Percentiles rank a stretch among this genome's conserved stretches.
Conservation (phyloP, 441 rosid species). For the Gossypium schwendimanii region DNA sequence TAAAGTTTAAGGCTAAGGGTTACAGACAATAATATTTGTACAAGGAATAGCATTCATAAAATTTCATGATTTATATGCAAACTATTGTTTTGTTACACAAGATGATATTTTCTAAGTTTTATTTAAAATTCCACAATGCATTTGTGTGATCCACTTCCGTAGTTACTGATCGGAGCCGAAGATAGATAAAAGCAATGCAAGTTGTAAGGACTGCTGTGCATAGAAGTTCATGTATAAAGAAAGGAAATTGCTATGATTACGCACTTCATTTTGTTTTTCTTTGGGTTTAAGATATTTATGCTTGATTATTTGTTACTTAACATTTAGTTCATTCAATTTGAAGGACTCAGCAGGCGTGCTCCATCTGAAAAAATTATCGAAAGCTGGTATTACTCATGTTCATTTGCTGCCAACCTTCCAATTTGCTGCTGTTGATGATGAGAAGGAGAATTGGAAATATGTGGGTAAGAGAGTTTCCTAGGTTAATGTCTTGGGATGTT, state of each 20-base stretch:
- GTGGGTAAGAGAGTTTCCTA: slow-evolving; percentile 45
- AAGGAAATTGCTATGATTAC: not conserved
- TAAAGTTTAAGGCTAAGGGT: not conserved
- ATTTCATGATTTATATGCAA: not conserved
- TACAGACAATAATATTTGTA: not conserved
- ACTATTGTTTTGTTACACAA: not conserved
- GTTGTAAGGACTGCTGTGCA: not conserved
- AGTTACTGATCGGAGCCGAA: not conserved
- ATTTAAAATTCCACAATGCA: not conserved
- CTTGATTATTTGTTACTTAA: slow-evolving; percentile 4
- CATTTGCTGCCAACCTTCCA: slow-evolving; percentile 89
- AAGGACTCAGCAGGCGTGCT: slow-evolving; percentile 76
- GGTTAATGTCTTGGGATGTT: not conserved
- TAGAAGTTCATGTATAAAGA: not conserved
- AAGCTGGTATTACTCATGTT: slow-evolving; percentile 85
- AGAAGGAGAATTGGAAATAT: slow-evolving; percentile 76
- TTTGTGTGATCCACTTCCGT: not conserved
- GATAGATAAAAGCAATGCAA: not conserved
- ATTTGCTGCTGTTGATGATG: slow-evolving; percentile 80
- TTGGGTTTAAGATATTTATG: not conserved
- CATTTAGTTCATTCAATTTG: slow-evolving; percentile 18
- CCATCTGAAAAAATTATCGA: slow-evolving; percentile 73
- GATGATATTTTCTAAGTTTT: not conserved
- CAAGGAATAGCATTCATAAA: not conserved
- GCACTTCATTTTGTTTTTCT: not conserved